Percentiles rank a stretch among this genome's conserved stretches.
phyloP scores from a whole-genome alignment of 495 filamentous ascomycete species.

The Penicillium soppii region DNA sequence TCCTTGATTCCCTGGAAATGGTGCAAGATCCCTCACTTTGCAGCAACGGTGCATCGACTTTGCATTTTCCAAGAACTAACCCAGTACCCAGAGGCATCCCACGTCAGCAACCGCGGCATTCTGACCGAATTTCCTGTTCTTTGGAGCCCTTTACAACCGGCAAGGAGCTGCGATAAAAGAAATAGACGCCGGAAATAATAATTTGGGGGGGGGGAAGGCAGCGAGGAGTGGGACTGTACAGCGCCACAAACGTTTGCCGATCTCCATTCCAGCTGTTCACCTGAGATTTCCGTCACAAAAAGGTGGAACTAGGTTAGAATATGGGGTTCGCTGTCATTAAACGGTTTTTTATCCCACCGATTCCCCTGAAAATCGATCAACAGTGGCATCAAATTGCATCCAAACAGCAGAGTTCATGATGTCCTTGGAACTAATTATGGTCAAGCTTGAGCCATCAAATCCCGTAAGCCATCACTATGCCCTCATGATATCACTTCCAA shows the following conservation, averaged over 20 bases:
- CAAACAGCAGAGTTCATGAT: too few species aligned
- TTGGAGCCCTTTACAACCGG: too few species aligned
- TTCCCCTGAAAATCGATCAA: too few species aligned
- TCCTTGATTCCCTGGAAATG: neutral
- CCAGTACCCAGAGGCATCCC: neutral
- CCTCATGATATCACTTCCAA: too few species aligned
- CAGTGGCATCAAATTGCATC: too few species aligned
- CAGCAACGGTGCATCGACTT: neutral
- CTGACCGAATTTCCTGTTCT: too few species aligned
- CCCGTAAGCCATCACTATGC: too few species aligned
- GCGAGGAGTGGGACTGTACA: neutral
- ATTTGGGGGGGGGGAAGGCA: slow-evolving; percentile 2
- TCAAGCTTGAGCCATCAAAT: too few species aligned
- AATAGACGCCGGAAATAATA: too few species aligned
- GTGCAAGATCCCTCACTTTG: neutral
- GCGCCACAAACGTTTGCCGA: neutral
- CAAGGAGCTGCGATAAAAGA: too few species aligned
- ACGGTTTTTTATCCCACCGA: neutral
- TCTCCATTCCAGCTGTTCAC: neutral
- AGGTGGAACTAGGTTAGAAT: neutral
- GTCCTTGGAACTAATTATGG: too few species aligned
- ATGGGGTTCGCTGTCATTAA: neutral
- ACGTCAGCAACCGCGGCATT: neutral
- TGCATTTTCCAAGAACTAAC: neutral
- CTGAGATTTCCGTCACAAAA: neutral